Evolutionary conservation across 257 asterid species (phyloP).

Genomic region (Przewalskia tangutica): DNA sequence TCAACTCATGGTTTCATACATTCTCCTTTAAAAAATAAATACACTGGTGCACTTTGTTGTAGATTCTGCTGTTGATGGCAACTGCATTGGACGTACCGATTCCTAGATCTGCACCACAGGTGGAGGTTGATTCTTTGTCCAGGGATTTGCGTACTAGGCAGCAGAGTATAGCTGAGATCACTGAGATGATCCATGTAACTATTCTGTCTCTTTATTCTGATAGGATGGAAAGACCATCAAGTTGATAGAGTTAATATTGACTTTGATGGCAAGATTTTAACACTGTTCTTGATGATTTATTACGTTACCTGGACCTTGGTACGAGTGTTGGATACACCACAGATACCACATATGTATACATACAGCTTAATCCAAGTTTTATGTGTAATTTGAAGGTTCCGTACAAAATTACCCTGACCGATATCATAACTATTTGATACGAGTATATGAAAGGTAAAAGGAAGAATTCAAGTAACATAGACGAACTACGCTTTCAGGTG

Average conservation of each 20-base stretch:
- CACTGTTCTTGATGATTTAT: neutral
- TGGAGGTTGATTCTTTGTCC: conserved; percentile 32
- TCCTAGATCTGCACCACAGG: conserved; percentile 33
- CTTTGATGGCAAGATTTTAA: neutral
- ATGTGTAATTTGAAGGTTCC: neutral
- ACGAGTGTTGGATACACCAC: neutral
- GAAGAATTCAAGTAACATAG: neutral
- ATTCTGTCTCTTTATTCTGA: neutral
- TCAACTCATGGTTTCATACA: neutral
- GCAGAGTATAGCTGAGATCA: conserved; percentile 83
- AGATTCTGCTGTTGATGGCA: conserved; percentile 96
- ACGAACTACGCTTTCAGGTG: neutral
- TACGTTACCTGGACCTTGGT: neutral
- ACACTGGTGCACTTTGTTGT: conserved; percentile 8
- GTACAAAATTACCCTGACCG: neutral
- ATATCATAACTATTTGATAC: neutral
- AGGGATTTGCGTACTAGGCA: conserved; percentile 75
- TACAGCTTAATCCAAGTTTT: neutral
- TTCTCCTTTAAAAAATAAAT: neutral
- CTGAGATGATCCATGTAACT: conserved; percentile 97
- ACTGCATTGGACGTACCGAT: conserved; percentile 69
- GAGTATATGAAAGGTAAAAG: neutral
- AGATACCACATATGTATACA: neutral
- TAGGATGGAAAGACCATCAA: neutral
- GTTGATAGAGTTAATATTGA: neutral